Evolutionary conservation across 2,329 filamentous ascomycete genomes (phyloP).

Genomic region (Colletotrichum tanaceti): DNA sequence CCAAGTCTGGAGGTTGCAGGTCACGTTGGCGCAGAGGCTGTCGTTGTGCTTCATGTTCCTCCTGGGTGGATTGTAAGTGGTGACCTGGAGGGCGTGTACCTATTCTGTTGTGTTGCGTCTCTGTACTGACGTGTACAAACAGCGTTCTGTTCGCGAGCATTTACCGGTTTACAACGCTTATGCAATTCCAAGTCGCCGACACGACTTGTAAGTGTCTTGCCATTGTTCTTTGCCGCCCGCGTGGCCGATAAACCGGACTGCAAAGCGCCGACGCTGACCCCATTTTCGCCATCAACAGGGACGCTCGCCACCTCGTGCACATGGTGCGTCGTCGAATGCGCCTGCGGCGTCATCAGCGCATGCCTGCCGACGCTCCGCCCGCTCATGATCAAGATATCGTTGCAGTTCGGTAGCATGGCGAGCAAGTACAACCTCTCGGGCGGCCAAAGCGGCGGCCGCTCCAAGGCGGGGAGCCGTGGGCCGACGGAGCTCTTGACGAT

Average conservation of each 20-base stretch:
- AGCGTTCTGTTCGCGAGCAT: slow-evolving; percentile 34
- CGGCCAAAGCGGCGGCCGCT: slow-evolving; percentile 24
- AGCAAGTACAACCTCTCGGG: slow-evolving; percentile 34
- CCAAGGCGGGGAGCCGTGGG: slow-evolving; percentile 17
- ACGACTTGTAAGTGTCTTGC: slow-evolving; percentile 39
- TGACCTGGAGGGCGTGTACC: rapidly evolving
- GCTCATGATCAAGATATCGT: slow-evolving; percentile 30
- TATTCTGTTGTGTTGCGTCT: too few relatives aligned
- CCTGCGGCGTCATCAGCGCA: slow-evolving; percentile 54
- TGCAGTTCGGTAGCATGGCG: slow-evolving; percentile 33
- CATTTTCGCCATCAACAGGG: slow-evolving; percentile 27
- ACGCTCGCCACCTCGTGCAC: slow-evolving; percentile 47
- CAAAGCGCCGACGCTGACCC: not conserved
- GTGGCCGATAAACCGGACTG: too few relatives aligned
- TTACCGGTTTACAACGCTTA: slow-evolving; percentile 48
- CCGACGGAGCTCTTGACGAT: slow-evolving; percentile 35
- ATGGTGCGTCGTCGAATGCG: slow-evolving; percentile 50
- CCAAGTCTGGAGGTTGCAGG: slow-evolving; percentile 48
- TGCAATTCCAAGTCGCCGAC: slow-evolving; percentile 46
- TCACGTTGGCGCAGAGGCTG: slow-evolving; percentile 43
- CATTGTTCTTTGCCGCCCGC: too few relatives aligned
- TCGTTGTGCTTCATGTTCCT: slow-evolving; percentile 47
- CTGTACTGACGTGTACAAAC: not conserved
- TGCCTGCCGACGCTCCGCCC: slow-evolving; percentile 58
- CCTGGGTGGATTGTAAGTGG: slow-evolving; percentile 50